These are phyloP conservation scores for Tympanopsis confertula DNA, from an alignment of 2,329 filamentous ascomycete species.

Conservation along the genomic window DNA sequence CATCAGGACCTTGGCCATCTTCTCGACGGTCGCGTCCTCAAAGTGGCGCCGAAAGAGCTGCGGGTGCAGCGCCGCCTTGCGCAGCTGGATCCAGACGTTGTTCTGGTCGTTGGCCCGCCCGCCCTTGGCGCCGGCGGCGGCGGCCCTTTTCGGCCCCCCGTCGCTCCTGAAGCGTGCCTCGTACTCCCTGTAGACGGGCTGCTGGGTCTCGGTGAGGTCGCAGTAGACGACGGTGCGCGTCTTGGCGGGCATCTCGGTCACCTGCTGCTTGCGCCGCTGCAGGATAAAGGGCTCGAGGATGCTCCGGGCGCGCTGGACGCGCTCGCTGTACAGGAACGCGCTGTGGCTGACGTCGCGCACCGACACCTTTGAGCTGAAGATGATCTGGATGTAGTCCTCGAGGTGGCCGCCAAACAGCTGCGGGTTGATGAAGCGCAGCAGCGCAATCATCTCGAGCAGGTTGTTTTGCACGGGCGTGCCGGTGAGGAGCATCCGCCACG, in stretches of 20 bases:
- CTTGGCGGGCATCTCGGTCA: slow-evolving; percentile 75
- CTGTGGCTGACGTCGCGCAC: slow-evolving; percentile 70
- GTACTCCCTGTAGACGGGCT: slow-evolving; percentile 57
- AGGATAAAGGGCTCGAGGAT: slow-evolving; percentile 95
- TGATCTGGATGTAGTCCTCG: slow-evolving; percentile 67
- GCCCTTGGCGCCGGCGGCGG: slow-evolving; percentile 36
- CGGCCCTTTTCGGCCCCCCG: slow-evolving; percentile 46
- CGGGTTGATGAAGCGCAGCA: slow-evolving; percentile 90
- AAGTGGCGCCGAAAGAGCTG: slow-evolving; percentile 78
- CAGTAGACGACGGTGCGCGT: slow-evolving; percentile 69
- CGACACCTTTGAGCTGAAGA: slow-evolving; percentile 87
- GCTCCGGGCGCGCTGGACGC: slow-evolving; percentile 74
- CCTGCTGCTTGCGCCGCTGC: slow-evolving; percentile 81
- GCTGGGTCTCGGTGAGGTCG: slow-evolving; percentile 63
- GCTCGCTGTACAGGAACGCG: slow-evolving; percentile 73
- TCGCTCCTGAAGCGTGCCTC: slow-evolving; percentile 52
- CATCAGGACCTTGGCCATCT: slow-evolving; percentile 69
- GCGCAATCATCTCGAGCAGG: slow-evolving; percentile 76
- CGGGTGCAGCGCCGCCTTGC: slow-evolving; percentile 85
- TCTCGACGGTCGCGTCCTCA: slow-evolving; percentile 58
- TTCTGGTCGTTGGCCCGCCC: slow-evolving; percentile 41
- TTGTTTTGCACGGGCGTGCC: slow-evolving; percentile 94
- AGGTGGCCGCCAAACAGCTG: slow-evolving; percentile 61
- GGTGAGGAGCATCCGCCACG: slow-evolving; percentile 77
- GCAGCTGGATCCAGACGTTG: slow-evolving; percentile 78